Evolutionary conservation across 257 asterid species (phyloP), one percentile per base, ranked within the genome.

Genomic region (Jaltomata sinuosa): DNA sequence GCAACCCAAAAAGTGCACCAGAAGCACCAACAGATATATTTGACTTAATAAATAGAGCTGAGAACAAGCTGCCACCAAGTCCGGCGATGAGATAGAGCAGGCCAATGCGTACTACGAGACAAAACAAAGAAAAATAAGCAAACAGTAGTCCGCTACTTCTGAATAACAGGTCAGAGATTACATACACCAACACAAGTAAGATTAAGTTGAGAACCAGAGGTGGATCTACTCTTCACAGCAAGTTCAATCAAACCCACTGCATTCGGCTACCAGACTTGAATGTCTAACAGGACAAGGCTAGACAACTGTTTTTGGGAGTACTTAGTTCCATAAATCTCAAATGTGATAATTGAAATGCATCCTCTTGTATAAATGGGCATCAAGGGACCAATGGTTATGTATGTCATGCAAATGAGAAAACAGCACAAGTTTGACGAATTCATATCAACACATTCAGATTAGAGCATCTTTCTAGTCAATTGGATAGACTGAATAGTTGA

Each of bases 11-110:
- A 84, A 95, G 95, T 65, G 99, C 97, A 85, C 98, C 97, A 11
- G 99, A 95, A 84, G 99, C 98, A 81, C 99, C 99, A 1, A 95
- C 99, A 11, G 99, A 95, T 90, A 95, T 94, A 79, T 94, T 91
- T 53, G 94, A 86, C 88, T 91, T 96, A 72, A 95, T 92, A 83
- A 95, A 95, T 84, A 94, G 95, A 78, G 95, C 94, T 19, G 98
- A 95, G 38, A 94, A 52, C 89, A 95, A 85, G 80, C 97, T 94
- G 59, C 99, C 98, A 34, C 99, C 99, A 40, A 94, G 87, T 86
- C 99, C 99, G 8, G 99, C 91, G 11, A 96, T 90, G 87, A 93
- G 84, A 85, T 96, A 96, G 29, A 96, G 95, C 89, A 92, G 79
- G 32, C 98, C 98, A 50, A 93, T 86, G 53, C 95, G 94, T 40